A percentile compares a stretch with the other conserved stretches of the same genome.
Evolutionary conservation across 495 filamentous ascomycete species (phyloP).

Genomic region (Aspergillus wentii): DNA sequence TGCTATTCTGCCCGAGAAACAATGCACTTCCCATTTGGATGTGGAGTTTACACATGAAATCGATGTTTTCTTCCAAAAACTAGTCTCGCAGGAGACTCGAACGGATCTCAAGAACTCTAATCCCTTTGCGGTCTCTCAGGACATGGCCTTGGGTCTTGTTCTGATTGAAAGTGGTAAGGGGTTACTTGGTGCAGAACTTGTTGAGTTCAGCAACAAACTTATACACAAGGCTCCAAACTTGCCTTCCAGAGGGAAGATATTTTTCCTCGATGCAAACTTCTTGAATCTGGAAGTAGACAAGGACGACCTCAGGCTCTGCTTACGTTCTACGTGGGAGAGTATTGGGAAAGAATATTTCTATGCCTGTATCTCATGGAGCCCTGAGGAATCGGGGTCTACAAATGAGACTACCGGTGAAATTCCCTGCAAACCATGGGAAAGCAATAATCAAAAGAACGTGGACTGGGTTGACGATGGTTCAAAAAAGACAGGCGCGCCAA

Average conservation of each 20-base stretch:
- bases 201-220: constrained; percentile 16
- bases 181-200: constrained; percentile 22
- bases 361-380: constrained; percentile 28
- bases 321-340: constrained; percentile 26
- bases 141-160: no score
- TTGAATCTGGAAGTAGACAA: constrained; percentile 10
- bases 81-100: no score
- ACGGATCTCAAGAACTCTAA: no score
- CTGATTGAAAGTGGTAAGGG: no score
- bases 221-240: background rate
- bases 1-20: no score
- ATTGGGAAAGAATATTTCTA: constrained; percentile 28
- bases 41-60: no score
- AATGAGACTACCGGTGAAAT: constrained; percentile 3
- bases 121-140: no score
- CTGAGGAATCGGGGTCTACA: background rate
- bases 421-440: no score
- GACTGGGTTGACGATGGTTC: no score
- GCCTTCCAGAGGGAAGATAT: constrained; percentile 22
- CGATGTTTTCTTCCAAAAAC: no score
- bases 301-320: constrained; percentile 18
- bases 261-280: constrained; percentile 27
- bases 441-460: no score
- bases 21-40: no score
- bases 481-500: background rate